Base-by-base conservation (phyloP, 768 basidiomycete genomes). In the Tricholoma bakamatsutake region DNA sequence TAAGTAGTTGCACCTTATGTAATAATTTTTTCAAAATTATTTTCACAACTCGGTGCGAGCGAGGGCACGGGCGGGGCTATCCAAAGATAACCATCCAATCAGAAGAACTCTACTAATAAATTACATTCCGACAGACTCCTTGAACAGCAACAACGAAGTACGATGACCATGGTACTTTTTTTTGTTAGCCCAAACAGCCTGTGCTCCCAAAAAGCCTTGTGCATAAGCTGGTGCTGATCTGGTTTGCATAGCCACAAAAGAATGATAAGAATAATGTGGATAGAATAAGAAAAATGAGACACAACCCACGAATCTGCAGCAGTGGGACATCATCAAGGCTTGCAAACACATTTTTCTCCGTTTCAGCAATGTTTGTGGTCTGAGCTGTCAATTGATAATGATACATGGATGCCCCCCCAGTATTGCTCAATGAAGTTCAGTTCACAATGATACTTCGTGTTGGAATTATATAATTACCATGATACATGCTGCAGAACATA, bases 301-400 rank as follows among this genome's bases (percentile, higher is more conserved):
- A 52, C 42, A 64, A n/a, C 65, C 56, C 11, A 12, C 12, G 49
- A 12, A 67, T 67, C 34, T 52, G 58, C 28, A 54, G 54, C n/a
- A 62, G 51, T 3, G 66, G 57, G 1, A 73, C 64, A 11, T 62
- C 46, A 42, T 72, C 64, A 11, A 75, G 61, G 21, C 63, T 59
- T 2, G 24, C 28, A 5, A 64, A 15, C 9, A 73, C 61, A 56
- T 73, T 73, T 0, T 27, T 13, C 48, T 70, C 65, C 34, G 73
- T 62, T 37, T 68, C 67, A 0, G 61, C 64, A 12, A 68, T 62
- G 5, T 62, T 58, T 1, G 54, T 42, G 8, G 67, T 66, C 10
- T 45, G 17, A 4, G 62, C 61, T 18, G 53, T 34, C 33, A 50
- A 49, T 0, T 67, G 60, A 59, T 77, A 76, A 1, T 47, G n/a